Percentiles rank a stretch among this genome's conserved stretches.
Conservation (phyloP, 768 basidiomycete genomes). For the Boletus reticuloceps region DNA sequence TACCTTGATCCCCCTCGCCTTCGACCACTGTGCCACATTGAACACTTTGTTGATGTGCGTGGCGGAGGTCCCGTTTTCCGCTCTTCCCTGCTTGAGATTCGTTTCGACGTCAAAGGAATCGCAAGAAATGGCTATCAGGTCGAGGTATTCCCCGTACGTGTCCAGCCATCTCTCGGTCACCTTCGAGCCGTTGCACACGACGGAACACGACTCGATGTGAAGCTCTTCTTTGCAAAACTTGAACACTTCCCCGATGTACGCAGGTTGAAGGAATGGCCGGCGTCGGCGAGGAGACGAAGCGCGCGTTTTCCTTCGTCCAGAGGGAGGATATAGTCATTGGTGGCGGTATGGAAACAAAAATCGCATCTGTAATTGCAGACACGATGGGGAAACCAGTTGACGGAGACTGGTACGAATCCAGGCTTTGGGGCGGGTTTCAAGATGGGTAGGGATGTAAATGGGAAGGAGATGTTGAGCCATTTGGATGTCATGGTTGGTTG, state of each 20-base stretch:
- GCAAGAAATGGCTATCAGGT: constrained; percentile 43
- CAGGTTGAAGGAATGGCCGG: constrained; percentile 38
- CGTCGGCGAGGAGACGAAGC: constrained; percentile 30
- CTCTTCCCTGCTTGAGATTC: constrained; percentile 33
- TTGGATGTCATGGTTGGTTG: background rate
- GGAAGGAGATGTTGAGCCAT: constrained; percentile 1
- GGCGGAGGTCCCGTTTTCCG: constrained; percentile 30
- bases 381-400: constrained; percentile 29
- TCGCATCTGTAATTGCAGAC: constrained; percentile 37
- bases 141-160: constrained; percentile 37
- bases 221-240: constrained; percentile 38
- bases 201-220: constrained; percentile 33
- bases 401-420: constrained; percentile 18
- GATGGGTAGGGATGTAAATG: background rate
- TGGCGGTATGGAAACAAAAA: constrained; percentile 43
- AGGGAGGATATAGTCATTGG: constrained; percentile 33
- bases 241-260: constrained; percentile 39
- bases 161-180: constrained; percentile 42
- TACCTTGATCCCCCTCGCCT: constrained; percentile 34
- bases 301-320: constrained; percentile 35
- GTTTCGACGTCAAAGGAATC: constrained; percentile 38
- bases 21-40: constrained; percentile 35
- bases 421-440: background rate
- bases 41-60: constrained; percentile 35
- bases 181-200: constrained; percentile 38